Conservation (phyloP, 345 rosid species). For the Geranium brycei region DNA sequence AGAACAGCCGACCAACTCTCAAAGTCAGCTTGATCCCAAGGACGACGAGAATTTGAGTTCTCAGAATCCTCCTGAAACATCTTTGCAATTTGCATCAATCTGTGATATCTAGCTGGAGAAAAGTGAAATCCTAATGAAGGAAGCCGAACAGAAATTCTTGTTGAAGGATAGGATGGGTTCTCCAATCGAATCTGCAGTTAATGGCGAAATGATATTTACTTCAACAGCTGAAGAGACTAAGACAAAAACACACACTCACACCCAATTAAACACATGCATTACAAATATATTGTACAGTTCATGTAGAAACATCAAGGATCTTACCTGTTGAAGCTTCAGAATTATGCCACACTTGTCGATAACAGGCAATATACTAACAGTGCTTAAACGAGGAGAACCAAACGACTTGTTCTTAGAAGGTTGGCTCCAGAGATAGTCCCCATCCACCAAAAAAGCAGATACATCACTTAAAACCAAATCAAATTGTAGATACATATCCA, state of each 20-base stretch:
- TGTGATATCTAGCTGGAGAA: conserved; percentile 96
- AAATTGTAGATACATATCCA: conserved; percentile 71
- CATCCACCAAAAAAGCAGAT: conserved; percentile 89
- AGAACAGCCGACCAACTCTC: conserved; percentile 86
- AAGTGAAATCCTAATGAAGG: conserved; percentile 90
- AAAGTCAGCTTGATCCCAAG: conserved; percentile 87
- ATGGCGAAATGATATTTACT: conserved; percentile 4
- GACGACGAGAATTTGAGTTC: conserved; percentile 34
- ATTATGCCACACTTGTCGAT: conserved; percentile 84
- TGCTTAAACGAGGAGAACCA: conserved; percentile 17
- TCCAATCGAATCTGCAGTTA: conserved; percentile 50
- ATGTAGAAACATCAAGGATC: not conserved
- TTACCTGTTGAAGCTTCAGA: conserved; percentile 83
- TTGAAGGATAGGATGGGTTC: conserved; percentile 81
- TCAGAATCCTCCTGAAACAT: conserved; percentile 62
- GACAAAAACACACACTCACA: not conserved
- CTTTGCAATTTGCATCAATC: conserved; percentile 81
- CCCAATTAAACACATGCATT: not conserved
- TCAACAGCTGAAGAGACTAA: not conserved
- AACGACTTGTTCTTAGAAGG: conserved; percentile 20
- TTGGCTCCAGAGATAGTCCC: conserved; percentile 70
- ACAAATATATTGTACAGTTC: not conserved
- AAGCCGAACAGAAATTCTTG: conserved; percentile 64
- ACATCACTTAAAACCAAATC: conserved; percentile 88
- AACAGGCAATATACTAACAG: conserved; percentile 61